phyloP scores from a whole-genome alignment of 2,329 filamentous ascomycete species.

The Akanthomyces dipterigenus region DNA sequence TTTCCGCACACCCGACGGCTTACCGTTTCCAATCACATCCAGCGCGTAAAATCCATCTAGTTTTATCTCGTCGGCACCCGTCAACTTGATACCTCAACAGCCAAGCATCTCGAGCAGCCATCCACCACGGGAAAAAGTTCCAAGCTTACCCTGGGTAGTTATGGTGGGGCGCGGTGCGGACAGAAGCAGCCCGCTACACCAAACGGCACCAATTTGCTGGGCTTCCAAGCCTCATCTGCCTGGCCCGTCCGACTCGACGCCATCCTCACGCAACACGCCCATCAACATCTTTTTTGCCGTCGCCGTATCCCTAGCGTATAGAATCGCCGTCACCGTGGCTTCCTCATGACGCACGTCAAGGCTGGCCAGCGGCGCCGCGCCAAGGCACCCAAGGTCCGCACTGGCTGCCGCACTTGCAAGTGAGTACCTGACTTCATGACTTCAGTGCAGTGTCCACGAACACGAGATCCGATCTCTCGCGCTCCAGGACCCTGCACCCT shows the following conservation, averaged over 20 bases:
- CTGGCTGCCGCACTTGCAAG: constrained; percentile 13
- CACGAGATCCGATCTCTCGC: not conserved
- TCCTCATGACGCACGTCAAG: constrained; percentile 13
- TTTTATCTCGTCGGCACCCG: not conserved
- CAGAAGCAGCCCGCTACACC: not conserved
- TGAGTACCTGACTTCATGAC: no score
- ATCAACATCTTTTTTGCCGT: no score
- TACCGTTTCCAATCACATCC: no score
- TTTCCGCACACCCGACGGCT: no score
- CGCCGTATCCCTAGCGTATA: not conserved
- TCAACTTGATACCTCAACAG: not conserved
- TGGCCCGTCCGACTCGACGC: not conserved
- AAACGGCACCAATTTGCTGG: not conserved
- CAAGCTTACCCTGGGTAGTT: not conserved
- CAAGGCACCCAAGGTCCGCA: constrained; percentile 13
- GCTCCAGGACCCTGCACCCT: not conserved
- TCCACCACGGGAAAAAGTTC: not conserved
- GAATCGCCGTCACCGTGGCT: not conserved
- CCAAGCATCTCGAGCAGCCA: not conserved
- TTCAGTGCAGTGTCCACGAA: not conserved
- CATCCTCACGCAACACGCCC: not conserved
- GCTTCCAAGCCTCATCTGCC: not conserved
- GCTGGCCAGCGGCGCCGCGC: constrained; percentile 13
- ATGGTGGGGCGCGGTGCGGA: not conserved
- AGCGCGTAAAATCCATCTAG: not conserved